Base-by-base conservation (phyloP, 257 asterid species). In the Cruciata laevipes region DNA sequence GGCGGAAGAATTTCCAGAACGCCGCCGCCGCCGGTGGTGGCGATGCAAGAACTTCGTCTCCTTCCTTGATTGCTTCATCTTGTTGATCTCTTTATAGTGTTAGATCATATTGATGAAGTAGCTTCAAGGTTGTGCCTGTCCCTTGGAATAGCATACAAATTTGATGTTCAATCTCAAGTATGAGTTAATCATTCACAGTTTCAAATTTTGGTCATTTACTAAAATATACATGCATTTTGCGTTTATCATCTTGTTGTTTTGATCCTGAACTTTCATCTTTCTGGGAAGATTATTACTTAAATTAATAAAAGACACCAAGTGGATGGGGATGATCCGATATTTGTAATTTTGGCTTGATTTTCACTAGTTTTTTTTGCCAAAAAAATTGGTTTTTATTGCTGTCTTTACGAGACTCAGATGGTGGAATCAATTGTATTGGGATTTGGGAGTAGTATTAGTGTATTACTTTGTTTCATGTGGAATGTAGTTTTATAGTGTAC, bases 21-120 rank as follows among this genome's bases (percentile, higher is more conserved):
- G 4, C 78, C 83, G 0, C 68, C 85, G 82, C 30, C n/a, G n/a
- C n/a, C n/a, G n/a, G 25, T 79, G 87, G 63, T 79, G 87, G 74
- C 83, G 89, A 80, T 81, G 83, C 81, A 88, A 88, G 76, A 88
- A 89, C 74, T 61, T 85, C 40, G 18, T 88, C 49, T 73, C 74
- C 76, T 81, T 96, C 70, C 80, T 0, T 82, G 72, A 73, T 30
- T 20, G 20, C 14, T 7, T 16, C 57, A 23, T 24, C 16, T 63
- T 3, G 44, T 63, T 37, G 25, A 44, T 24, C 25, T 7, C 16
- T 58, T 24, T 2, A n/a, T n/a, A n/a, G n/a, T n/a, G n/a, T n/a
- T n/a, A n/a, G n/a, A n/a, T n/a, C n/a, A n/a, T n/a, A n/a, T n/a
- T n/a, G n/a, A n/a, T n/a, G n/a, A n/a, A n/a, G n/a, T n/a, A 24